Percentiles rank a stretch among this genome's conserved stretches.
These are phyloP conservation scores for Aphelidium insulamus DNA, from an alignment of 371 early-diverging fungal species.

Conservation along the genomic window DNA sequence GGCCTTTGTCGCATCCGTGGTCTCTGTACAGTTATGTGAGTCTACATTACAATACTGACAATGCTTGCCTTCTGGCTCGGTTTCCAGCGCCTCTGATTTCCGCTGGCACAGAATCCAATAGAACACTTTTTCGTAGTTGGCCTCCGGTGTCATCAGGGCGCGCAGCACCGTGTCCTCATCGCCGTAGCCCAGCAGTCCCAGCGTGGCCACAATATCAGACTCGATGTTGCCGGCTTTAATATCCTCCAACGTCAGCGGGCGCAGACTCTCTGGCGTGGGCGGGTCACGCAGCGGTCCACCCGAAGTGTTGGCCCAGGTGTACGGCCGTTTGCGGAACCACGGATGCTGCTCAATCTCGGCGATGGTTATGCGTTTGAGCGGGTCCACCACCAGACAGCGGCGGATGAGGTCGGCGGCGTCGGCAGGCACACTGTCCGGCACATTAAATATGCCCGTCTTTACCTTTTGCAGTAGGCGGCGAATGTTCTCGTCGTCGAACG, in stretches of 20 bases:
- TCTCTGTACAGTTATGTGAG: too few relatives aligned
- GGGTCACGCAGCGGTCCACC: conserved; percentile 9
- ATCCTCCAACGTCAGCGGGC: conserved; percentile 6
- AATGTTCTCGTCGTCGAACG: conserved; percentile 85
- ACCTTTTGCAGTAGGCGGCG: conserved; percentile 44
- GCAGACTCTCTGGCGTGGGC: conserved; percentile 5
- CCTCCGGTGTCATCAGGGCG: conserved; percentile 11
- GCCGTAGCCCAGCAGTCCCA: conserved; percentile 18
- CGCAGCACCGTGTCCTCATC: conserved; percentile 13
- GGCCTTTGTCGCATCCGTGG: too few relatives aligned
- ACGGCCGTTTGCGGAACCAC: conserved; percentile 23
- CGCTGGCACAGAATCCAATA: conserved; percentile 28
- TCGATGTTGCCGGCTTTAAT: conserved; percentile 19
- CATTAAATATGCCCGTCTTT: conserved; percentile 9
- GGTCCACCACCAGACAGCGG: conserved; percentile 22
- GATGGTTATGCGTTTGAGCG: conserved; percentile 19
- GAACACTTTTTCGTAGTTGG: conserved; percentile 28
- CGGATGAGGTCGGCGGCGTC: conserved; percentile 15
- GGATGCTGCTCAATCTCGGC: conserved; percentile 27
- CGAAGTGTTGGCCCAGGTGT: conserved; percentile 6
- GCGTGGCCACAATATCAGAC: conserved; percentile 9
- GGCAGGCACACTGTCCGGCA: too few relatives aligned
- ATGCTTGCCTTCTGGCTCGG: too few relatives aligned
- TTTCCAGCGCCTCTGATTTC: conserved; percentile 23
- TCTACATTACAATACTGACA: too few relatives aligned